These are phyloP conservation scores for Lactarius hatsudake DNA, from an alignment of 768 basidiomycete genomes.

Conservation along the genomic window DNA sequence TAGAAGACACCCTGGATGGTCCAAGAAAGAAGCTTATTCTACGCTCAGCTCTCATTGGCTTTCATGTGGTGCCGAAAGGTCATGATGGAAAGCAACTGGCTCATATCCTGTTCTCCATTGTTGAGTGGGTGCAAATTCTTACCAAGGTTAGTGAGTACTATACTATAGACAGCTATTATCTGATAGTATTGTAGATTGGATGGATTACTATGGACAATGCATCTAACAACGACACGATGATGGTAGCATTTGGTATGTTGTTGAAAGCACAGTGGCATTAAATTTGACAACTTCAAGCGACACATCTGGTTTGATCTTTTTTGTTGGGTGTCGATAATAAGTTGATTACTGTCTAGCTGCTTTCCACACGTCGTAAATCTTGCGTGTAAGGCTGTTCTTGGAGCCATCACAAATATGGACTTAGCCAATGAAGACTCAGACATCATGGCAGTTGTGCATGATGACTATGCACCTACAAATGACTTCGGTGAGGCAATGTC, in stretches of 20 bases:
- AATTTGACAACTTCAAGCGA: slow-evolving; percentile 15
- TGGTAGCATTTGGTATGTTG: background rate
- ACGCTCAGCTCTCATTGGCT: slow-evolving; percentile 38
- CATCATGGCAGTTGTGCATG: too few relatives aligned
- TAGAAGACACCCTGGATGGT: too few relatives aligned
- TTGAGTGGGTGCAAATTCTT: slow-evolving; percentile 33
- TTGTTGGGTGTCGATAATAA: slow-evolving; percentile 12
- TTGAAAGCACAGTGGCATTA: slow-evolving; percentile 17
- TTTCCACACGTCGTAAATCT: slow-evolving; percentile 29
- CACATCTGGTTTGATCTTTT: slow-evolving; percentile 5
- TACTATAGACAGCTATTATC: background rate
- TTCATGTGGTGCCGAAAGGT: slow-evolving; percentile 36
- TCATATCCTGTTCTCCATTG: slow-evolving; percentile 34
- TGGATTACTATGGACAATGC: slow-evolving; percentile 37
- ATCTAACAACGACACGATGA: slow-evolving; percentile 29
- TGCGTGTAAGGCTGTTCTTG: slow-evolving; percentile 4
- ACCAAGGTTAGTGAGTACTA: slow-evolving; percentile 27
- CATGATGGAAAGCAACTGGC: slow-evolving; percentile 42
- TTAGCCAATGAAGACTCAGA: too few relatives aligned
- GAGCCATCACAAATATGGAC: background rate
- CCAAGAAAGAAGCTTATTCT: slow-evolving; percentile 20
- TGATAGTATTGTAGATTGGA: slow-evolving; percentile 35
- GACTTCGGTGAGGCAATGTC: background rate
- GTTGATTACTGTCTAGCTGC: slow-evolving; percentile 24
- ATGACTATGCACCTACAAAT: background rate